Evolutionary conservation across 257 asterid species (phyloP).

Genomic region (Solanum rostratum): DNA sequence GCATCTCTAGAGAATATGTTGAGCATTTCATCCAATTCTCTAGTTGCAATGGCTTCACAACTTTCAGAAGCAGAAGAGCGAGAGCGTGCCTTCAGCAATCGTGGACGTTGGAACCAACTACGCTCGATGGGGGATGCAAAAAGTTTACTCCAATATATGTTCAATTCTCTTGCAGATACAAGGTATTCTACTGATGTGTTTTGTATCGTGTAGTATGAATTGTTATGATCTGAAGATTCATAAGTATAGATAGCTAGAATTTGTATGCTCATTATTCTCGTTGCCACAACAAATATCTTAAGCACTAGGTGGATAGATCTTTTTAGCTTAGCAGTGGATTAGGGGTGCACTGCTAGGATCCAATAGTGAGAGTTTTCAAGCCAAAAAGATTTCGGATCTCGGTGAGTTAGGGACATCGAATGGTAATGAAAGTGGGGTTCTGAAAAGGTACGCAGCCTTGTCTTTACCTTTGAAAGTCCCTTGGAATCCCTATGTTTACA

Average conservation of each 20-base stretch:
- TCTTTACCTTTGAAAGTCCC: no score
- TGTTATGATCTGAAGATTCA: not conserved
- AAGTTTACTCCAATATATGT: slow-evolving; percentile 77
- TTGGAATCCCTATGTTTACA: not conserved
- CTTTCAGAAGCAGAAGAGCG: slow-evolving; percentile 99
- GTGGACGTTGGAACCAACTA: slow-evolving; percentile 96
- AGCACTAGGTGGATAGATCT: not conserved
- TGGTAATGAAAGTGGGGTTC: not conserved
- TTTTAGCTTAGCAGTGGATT: not conserved
- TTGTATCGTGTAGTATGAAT: not conserved
- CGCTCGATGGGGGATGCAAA: slow-evolving; percentile 98
- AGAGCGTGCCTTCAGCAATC: slow-evolving; percentile 63
- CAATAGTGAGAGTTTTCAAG: not conserved
- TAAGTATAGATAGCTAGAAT: not conserved
- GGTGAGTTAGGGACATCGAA: not conserved
- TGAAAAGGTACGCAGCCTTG: not conserved
- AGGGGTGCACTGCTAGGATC: not conserved
- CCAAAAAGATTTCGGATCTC: not conserved
- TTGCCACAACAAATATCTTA: not conserved
- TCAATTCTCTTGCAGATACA: slow-evolving; percentile 76
- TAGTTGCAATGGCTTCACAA: slow-evolving; percentile 98
- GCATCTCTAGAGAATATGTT: slow-evolving; percentile 95
- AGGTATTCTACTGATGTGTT: slow-evolving; percentile 29
- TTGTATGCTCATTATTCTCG: not conserved
- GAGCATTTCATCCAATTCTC: slow-evolving; percentile 82